Evolutionary conservation across 1,284 basidiomycete species (phyloP), one percentile per base, ranked within the genome.

Genomic region (Rhodotorula sp.): DNA sequence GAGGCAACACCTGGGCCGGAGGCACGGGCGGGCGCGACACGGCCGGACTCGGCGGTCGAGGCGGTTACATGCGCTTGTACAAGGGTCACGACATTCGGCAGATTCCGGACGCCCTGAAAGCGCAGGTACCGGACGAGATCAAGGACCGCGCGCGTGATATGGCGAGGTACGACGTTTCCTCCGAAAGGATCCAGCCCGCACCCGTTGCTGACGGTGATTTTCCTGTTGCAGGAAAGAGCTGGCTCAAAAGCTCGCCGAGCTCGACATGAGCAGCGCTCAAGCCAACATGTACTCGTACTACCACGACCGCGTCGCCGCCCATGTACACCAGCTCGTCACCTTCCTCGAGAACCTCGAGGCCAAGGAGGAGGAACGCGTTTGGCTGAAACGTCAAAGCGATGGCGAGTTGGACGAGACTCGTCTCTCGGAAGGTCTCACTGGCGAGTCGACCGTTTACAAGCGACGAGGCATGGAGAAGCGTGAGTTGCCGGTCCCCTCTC

Each of bases 1-100:
- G 81, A 8, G 82, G 81, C 5, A 82, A 83, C 68, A 80, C 77
- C 15, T 83, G 80, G 80, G 78, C 79, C 5, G 82, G 82, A 39
- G 82, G 82, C 26, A 80, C 79, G 3, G 81, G 82, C 16, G 74
- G 81, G 1, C 76, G 81, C 18, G 80, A 80, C 34, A 82, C 81
- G 15, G 80, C 79, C 12, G 81, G 82, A 1, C 76, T 81, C 7
- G 82, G 81, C 7, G 81, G 82, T 0, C 26, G 74, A 10, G 74
- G 74, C 23, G 74, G 74, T 5, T 74, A 74, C 65, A 74, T 58
- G 70, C 58, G 74, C 20, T 57, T 74, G 16, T 64, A 69, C 61
- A 71, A 67, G 39, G 58, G 58, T 14, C 80, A 81, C 58, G 77
- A 81, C 66, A 79, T 82, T 58, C 78, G 79, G 58, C 81, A 81